Base-by-base conservation (phyloP, 1,139 yeast species). In the Lodderomyces margitis region DNA sequence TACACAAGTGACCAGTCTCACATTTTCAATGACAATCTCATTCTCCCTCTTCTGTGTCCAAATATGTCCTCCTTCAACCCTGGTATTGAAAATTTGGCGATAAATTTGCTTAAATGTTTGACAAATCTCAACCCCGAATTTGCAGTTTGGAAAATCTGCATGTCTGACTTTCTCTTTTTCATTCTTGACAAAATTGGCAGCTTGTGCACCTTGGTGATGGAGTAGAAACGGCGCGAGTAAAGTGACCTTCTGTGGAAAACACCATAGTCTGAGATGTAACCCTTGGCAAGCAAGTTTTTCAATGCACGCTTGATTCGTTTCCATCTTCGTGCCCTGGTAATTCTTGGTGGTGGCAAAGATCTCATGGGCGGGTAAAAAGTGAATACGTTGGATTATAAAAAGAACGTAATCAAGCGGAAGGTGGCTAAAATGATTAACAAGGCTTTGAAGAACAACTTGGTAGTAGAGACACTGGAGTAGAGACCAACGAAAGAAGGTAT, bases 301-400 rank as follows among this genome's bases (percentile, higher is more conserved):
- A 68, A 35, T 3, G 70, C 66, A 14, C 73, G 50, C 43, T 58
- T 61, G 41, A 70, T 53, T 28, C 74, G 48, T 40, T 57, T 58
- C 74, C 73, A 70, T 37, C 64, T 55, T 43, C 76, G 48, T 32
- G 61, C 57, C 15, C 65, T 49, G 2, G 75, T 70, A 10, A 65
- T 49, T 41, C 75, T 49, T 15, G 76, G 76, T 2, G 74, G 74
- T n/a, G 76, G 76, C 14, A 70, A 53, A 11, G 74, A 66, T 46
- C 74, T 55, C 74, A 68, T 68, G 15, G 19, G 3, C 16, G n/a
- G n/a, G n/a, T n/a, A n/a, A n/a, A n/a, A n/a, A n/a, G n/a, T n/a
- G 15, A 28, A 15, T 15, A 15, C 12, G 15, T 21, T 27, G 21
- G 33, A 12, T 30, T 36, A 15, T 10, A 33, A 19, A 11, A 40